Conservation (phyloP, 768 basidiomycete species). For the Tricholoma flavovirens region DNA sequence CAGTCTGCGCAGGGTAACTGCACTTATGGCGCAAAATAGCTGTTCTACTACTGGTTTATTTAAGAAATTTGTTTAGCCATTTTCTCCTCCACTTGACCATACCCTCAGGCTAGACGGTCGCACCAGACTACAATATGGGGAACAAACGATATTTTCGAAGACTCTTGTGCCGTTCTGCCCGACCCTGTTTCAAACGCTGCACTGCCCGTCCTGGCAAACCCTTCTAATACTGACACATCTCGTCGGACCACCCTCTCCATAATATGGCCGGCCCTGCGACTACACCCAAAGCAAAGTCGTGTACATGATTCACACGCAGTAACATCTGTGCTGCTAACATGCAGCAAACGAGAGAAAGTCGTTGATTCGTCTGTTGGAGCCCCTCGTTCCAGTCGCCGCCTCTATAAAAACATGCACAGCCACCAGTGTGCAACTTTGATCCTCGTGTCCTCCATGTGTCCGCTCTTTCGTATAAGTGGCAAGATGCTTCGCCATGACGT, state of each 20-base stretch:
- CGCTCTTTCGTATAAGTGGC: neutral
- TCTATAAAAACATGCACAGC: conserved; percentile 1
- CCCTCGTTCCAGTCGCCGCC: neutral
- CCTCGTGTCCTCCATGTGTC: neutral
- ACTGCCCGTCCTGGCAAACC: conserved; percentile 26
- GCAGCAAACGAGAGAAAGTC: conserved; percentile 1
- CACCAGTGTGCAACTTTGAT: neutral
- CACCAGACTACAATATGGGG: conserved; percentile 68
- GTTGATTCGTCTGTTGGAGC: neutral
- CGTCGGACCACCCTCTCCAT: neutral
- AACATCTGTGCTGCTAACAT: neutral
- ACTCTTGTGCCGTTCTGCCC: conserved; percentile 45
- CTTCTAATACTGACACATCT: neutral
- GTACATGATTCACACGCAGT: neutral
- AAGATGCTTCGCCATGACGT: too few relatives aligned
- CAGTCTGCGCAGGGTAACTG: conserved; percentile 52
- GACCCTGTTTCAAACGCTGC: conserved; percentile 37
- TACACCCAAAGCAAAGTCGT: conserved; percentile 2
- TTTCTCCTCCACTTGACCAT: neutral
- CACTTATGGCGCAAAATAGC: conserved; percentile 67
- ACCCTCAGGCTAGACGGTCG: conserved; percentile 50
- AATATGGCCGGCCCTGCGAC: neutral
- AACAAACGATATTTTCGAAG: conserved; percentile 70
- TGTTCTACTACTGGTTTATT: conserved; percentile 71
- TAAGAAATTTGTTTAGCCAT: conserved; percentile 24